phyloP scores from a whole-genome alignment of 257 asterid species.

The Rhazya stricta region DNA sequence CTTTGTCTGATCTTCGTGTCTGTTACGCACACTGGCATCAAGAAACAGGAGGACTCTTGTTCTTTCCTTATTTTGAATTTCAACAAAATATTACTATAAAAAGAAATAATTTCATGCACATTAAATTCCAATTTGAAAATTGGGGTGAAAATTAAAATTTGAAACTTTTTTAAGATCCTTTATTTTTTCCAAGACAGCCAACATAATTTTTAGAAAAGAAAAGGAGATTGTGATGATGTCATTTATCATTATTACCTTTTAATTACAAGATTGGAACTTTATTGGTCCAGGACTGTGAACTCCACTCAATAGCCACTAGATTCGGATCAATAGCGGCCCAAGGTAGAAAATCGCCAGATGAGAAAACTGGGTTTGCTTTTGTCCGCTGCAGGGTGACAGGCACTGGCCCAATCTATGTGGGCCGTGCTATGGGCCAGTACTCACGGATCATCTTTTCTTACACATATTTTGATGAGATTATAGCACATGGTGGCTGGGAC shows the following conservation, averaged over 20 bases:
- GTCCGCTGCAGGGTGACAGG: conserved; percentile 69
- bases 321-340: conserved; percentile 92
- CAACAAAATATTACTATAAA: not conserved
- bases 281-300: conserved; percentile 55
- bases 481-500: conserved; percentile 95
- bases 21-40: conserved; percentile 15
- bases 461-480: conserved; percentile 63
- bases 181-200: too few species aligned
- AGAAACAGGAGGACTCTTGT: conserved; percentile 12
- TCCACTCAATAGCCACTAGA: conserved; percentile 71
- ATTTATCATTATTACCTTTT: too few species aligned
- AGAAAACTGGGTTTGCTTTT: conserved; percentile 77
- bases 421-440: conserved; percentile 91
- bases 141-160: too few species aligned
- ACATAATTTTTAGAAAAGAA: too few species aligned
- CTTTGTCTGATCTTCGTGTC: conserved; percentile 23
- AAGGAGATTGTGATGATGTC: too few species aligned
- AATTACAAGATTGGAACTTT: too few species aligned
- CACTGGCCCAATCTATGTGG: conserved; percentile 68
- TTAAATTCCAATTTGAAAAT: too few species aligned
- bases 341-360: conserved; percentile 46
- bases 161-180: too few species aligned
- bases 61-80: not conserved
- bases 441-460: conserved; percentile 70
- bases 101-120: too few species aligned